A percentile compares a stretch with the other conserved stretches of the same genome.
phyloP scores from a whole-genome alignment of 78 protist genomes.

The Emiliania huxleyi region DNA sequence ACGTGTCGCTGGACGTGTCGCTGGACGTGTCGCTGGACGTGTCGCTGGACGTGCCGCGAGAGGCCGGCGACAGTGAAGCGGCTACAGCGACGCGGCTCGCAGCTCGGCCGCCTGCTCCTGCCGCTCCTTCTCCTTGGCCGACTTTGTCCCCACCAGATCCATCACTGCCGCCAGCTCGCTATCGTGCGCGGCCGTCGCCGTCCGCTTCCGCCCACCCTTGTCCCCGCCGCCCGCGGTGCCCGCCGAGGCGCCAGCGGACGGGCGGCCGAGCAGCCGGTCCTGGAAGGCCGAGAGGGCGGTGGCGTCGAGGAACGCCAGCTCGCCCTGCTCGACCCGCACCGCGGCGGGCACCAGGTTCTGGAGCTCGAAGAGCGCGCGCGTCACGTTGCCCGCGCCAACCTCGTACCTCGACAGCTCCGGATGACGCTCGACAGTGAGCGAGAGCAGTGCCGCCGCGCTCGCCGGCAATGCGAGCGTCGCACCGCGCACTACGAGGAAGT shows the following conservation, averaged over 20 bases:
- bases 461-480: not conserved
- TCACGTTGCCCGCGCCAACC: not conserved
- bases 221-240: not conserved
- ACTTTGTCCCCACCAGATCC: not conserved
- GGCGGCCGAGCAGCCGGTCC: not conserved
- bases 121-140: not conserved
- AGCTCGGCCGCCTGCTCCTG: not conserved
- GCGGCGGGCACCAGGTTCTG: not conserved
- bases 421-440: not conserved
- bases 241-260: not conserved
- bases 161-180: not conserved
- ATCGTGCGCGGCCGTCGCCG: not conserved
- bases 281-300: not conserved
- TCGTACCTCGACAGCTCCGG: not conserved
- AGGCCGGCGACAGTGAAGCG: too few species aligned
- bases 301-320: not conserved
- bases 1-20: too few species aligned
- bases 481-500: not conserved
- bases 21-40: too few species aligned
- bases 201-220: not conserved
- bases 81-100: not conserved
- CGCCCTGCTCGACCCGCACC: not conserved
- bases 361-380: not conserved
- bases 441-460: not conserved
- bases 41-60: too few species aligned